Base-by-base conservation (phyloP, 768 basidiomycete species). In the Dioszegia hungarica region DNA sequence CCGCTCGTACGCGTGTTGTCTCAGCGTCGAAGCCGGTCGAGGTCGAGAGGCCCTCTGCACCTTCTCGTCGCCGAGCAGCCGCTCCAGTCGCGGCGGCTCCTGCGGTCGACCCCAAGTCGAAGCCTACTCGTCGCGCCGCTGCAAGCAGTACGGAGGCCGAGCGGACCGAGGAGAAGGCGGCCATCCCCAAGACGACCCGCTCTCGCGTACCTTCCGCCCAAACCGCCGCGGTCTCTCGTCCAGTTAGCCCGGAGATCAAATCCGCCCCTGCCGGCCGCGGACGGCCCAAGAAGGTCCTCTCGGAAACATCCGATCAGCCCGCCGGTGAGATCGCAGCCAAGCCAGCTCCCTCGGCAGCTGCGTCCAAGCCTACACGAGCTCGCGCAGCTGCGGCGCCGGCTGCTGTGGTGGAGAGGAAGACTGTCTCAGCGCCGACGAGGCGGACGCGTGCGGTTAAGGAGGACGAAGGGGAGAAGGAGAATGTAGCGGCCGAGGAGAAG, bases 391-490 rank as follows among this genome's bases (percentile, higher is more conserved):
- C 49, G 20, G 2, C 17, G 24, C 22, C 34, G 5, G 20, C 36
- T 4, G 34, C 10, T 25, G 34, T 27, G 3, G 22, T 15, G 34
- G 49, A 38, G 34, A 37, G 31, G 5, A 51, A 19, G 45, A 29
- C 45, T 10, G 29, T 38, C 8, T 51, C 49, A 20, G 49, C 49
- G 19, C 49, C 49, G 14, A 37, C 49, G 14, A 37, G 49, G 14
- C 19, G 34, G 25, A 51, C 49, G 27, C 14, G 49, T 11, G 45
- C 45, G 25, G 49, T 38, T 17, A 51, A 54, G 40, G 52, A 41
- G 52, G 52, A 43, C 34, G 52, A 54, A 41, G 52, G 29, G 52
- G 52, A 54, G 52, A 44, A 54, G 36, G 52, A 41, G 52, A 44
- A 54, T 54, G 52, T 38, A 15, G 49, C 14, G 3, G n/a, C n/a